Conservation (phyloP, 2,329 filamentous ascomycete genomes). For the Sordariomycetes sp. region DNA sequence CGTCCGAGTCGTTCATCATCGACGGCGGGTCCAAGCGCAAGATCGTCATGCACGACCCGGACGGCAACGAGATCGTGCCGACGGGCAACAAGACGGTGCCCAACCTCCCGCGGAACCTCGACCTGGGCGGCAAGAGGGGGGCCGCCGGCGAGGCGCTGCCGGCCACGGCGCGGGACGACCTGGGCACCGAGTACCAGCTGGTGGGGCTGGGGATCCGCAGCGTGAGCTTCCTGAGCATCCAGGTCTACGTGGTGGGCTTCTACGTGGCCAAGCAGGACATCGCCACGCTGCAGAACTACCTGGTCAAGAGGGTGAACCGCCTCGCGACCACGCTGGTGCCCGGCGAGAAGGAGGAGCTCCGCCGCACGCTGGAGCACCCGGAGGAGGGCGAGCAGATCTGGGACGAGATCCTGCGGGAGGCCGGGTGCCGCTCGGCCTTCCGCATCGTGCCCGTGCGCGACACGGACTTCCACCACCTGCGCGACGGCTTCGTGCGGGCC, state of each 20-base stretch:
- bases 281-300: slow-evolving; percentile 62
- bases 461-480: slow-evolving; percentile 86
- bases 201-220: slow-evolving; percentile 80
- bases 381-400: slow-evolving; percentile 61
- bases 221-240: slow-evolving; percentile 79
- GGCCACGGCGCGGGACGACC: slow-evolving; percentile 18
- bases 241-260: slow-evolving; percentile 90
- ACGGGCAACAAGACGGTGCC: slow-evolving; percentile 76
- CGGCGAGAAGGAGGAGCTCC: slow-evolving; percentile 67
- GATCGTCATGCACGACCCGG: slow-evolving; percentile 41
- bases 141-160: slow-evolving; percentile 17
- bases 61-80: slow-evolving; percentile 27
- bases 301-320: slow-evolving; percentile 67
- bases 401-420: slow-evolving; percentile 56
- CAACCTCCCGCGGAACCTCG: slow-evolving; percentile 63
- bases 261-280: slow-evolving; percentile 84
- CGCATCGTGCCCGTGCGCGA: slow-evolving; percentile 84
- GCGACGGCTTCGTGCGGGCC: slow-evolving; percentile 82
- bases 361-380: slow-evolving; percentile 58
- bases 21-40: slow-evolving; percentile 41
- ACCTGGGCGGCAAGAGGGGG: slow-evolving; percentile 34
- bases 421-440: slow-evolving; percentile 64
- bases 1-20: slow-evolving; percentile 33
- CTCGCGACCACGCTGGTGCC: slow-evolving; percentile 75
- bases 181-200: slow-evolving; percentile 67